Conservation (phyloP, 2,329 filamentous ascomycete species). For the Trichoderma endophyticum region DNA sequence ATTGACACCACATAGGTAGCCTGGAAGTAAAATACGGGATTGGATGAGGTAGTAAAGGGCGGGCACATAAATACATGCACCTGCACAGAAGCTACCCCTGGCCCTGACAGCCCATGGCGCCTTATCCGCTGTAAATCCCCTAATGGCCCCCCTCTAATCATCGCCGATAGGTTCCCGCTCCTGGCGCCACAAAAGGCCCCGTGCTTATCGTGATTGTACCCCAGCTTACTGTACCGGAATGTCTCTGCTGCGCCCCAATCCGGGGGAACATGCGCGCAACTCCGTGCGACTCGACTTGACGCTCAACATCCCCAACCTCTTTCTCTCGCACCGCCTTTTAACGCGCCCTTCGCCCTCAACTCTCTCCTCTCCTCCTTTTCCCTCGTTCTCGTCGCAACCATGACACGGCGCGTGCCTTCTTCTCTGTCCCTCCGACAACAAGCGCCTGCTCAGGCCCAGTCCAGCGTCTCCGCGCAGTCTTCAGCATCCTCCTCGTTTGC, state of each 20-base stretch:
- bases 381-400: constrained; percentile 24
- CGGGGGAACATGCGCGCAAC: background rate
- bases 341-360: background rate
- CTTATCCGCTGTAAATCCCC: background rate
- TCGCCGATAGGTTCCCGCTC: background rate
- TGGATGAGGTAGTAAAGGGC: too few relatives aligned
- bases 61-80: too few relatives aligned
- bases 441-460: constrained; percentile 21
- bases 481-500: constrained; percentile 22
- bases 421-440: constrained; percentile 45
- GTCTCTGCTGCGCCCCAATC: background rate
- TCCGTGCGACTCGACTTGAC: background rate
- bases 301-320: background rate
- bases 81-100: too few relatives aligned
- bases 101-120: background rate
- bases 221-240: background rate
- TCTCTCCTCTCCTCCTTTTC: background rate
- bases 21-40: too few relatives aligned
- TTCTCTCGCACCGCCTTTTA: constrained; percentile 3
- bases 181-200: background rate
- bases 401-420: constrained; percentile 48
- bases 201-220: background rate
- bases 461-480: constrained; percentile 24
- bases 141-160: background rate
- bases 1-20: too few relatives aligned